Percentiles rank a stretch among this genome's conserved stretches.
Evolutionary conservation across 2,329 filamentous ascomycete genomes (phyloP).

Genomic region (Lachnellula willkommii): DNA sequence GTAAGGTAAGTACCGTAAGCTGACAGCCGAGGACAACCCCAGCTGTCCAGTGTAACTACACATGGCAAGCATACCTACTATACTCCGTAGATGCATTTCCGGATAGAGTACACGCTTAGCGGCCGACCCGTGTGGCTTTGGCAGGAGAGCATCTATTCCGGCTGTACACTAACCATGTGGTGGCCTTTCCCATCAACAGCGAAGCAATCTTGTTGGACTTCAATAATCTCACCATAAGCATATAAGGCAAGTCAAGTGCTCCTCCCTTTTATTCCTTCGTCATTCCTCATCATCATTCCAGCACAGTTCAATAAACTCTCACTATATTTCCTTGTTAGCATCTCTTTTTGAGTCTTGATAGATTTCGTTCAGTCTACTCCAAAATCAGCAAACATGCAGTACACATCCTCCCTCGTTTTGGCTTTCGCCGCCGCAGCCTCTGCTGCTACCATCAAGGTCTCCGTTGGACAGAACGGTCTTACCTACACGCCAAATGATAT

Average conservation of each 20-base stretch:
- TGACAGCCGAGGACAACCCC: neutral
- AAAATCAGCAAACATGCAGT: slow-evolving; percentile 15
- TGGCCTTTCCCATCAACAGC: neutral
- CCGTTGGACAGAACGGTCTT: slow-evolving; percentile 82
- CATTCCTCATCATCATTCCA: neutral
- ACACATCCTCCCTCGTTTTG: slow-evolving; percentile 13
- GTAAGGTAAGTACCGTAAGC: neutral
- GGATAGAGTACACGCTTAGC: neutral
- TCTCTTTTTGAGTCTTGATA: slow-evolving; percentile 1
- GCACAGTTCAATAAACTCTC: slow-evolving; percentile 2
- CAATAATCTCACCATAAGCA: neutral
- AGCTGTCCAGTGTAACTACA: neutral
- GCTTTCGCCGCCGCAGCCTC: slow-evolving; percentile 12
- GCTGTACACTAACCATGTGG: neutral
- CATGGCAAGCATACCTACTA: neutral
- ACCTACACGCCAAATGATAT: slow-evolving; percentile 60
- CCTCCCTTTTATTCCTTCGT: neutral
- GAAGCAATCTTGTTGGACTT: neutral
- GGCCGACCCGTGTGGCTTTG: neutral
- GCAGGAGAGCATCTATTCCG: slow-evolving; percentile 6
- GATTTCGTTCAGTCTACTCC: neutral
- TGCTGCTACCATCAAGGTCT: slow-evolving; percentile 43
- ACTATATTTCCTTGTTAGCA: neutral
- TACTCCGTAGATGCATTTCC: no score
- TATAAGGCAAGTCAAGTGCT: neutral